A percentile compares a stretch with the other conserved stretches of the same genome.
Conservation (phyloP, 2,329 filamentous ascomycete genomes). For the Curvularia verruculosa region DNA sequence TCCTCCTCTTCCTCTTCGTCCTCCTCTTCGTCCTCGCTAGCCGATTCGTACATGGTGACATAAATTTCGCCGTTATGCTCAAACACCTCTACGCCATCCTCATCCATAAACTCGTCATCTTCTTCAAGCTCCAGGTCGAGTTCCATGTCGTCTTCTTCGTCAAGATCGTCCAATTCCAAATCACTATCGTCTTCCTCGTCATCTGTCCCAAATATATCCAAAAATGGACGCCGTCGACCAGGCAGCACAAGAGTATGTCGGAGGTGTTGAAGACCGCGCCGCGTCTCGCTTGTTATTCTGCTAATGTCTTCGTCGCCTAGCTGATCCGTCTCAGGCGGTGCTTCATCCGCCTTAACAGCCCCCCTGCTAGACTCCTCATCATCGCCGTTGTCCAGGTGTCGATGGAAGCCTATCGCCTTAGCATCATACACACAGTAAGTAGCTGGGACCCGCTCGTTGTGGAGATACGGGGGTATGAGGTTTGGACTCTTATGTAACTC, state of each 20-base stretch:
- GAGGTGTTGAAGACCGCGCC: slow-evolving; percentile 14
- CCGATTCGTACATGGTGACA: slow-evolving; percentile 12
- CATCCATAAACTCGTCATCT: slow-evolving; percentile 23
- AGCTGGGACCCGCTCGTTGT: slow-evolving; percentile 34
- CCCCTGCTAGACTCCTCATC: neutral
- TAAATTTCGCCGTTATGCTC: slow-evolving; percentile 19
- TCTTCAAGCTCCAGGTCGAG: slow-evolving; percentile 19
- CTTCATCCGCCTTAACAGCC: neutral
- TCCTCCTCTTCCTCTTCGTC: slow-evolving; percentile 6
- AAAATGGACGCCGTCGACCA: neutral
- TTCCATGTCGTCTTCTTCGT: slow-evolving; percentile 20
- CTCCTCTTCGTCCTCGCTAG: slow-evolving; percentile 3
- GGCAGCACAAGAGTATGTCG: slow-evolving; percentile 17
- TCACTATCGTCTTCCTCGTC: slow-evolving; percentile 10
- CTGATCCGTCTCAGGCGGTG: slow-evolving; percentile 33
- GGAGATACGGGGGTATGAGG: slow-evolving; percentile 43
- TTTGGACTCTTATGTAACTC: slow-evolving; percentile 29
- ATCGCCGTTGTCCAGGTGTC: slow-evolving; percentile 19
- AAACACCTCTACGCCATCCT: slow-evolving; percentile 11
- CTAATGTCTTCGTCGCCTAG: slow-evolving; percentile 25
- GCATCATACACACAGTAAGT: slow-evolving; percentile 38
- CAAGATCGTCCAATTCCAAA: slow-evolving; percentile 7
- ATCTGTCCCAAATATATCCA: slow-evolving; percentile 4
- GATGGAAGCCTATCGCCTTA: slow-evolving; percentile 54
- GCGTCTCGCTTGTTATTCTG: slow-evolving; percentile 16